Evolutionary conservation across 176 grass and related monocot species (phyloP), one percentile per base, ranked within the genome.

Genomic region (Lolium perenne): DNA sequence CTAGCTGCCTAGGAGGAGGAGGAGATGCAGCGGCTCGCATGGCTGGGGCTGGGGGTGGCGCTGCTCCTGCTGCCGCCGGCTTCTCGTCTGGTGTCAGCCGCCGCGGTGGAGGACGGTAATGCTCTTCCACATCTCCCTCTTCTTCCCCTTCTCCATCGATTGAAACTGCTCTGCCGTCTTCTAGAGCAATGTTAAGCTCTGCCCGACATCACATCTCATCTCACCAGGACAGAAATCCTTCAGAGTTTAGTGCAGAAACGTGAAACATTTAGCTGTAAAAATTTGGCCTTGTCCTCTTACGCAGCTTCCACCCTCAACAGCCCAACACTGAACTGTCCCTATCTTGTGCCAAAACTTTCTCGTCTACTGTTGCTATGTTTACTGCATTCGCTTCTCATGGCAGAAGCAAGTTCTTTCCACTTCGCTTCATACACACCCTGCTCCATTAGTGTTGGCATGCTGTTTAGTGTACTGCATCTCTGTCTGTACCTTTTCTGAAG

Each of bases 91-190:
- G 88, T 83, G 62, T 86, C 85, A 1, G 81, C 91, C 21, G 87
- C 92, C 26, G 71, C 90, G 45, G 75, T 96, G 69, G 92, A 96
- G 88, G 97, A 99, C 74, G 97, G 97, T 99, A 86, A 26, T 71
- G 55, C 40, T 80, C 61, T 25, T 48, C 40, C 25, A 8, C 11
- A 70, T 7, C 7, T 60, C 35, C 78, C 17, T 45, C 3, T 60
- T 85, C 20, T 64, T 50, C 54, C 46, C 18, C 38, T 41, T 41
- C 26, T 29, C 26, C 26, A 29, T 29, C 26, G 41, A 43, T 2
- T 43, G 41, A 43, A 43, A 7, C 41, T 54, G 15, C 20, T 64
- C 45, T 53, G 22, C 60, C 38, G 23, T 23, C 51, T 38, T 20
- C 75, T 5, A 25, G 18, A 59, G 60, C 14, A 45, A 72, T 84